phyloP scores from a whole-genome alignment of 2,329 filamentous ascomycete genomes.

The Bisporella sp. region DNA sequence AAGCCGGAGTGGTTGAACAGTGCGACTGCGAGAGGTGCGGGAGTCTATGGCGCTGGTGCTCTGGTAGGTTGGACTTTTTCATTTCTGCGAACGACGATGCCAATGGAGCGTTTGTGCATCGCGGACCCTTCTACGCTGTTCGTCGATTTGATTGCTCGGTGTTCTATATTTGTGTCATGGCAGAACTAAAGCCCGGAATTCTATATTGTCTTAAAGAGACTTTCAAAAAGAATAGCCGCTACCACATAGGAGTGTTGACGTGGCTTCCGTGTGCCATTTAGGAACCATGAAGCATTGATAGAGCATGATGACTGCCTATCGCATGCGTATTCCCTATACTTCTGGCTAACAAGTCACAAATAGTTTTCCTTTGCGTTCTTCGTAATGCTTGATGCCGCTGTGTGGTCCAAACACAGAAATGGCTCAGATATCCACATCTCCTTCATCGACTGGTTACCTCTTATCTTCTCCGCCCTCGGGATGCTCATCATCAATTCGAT shows the following conservation, averaged over 20 bases:
- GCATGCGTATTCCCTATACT: not conserved
- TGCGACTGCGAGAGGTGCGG: conserved; percentile 54
- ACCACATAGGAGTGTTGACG: too few relatives aligned
- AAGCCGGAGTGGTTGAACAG: conserved; percentile 62
- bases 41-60: conserved; percentile 56
- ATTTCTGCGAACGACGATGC: too few relatives aligned
- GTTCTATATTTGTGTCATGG: too few relatives aligned
- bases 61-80: conserved; percentile 40
- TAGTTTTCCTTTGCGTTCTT: conserved; percentile 65
- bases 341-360: not conserved
- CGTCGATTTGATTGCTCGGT: too few relatives aligned
- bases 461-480: conserved; percentile 59
- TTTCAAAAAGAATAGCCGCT: too few relatives aligned
- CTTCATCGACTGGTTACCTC: conserved; percentile 64
- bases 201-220: too few relatives aligned
- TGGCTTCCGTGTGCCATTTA: too few relatives aligned
- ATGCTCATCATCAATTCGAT: conserved; percentile 68
- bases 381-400: conserved; percentile 59
- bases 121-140: too few relatives aligned
- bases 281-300: too few relatives aligned
- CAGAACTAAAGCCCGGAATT: too few relatives aligned
- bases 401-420: conserved; percentile 58
- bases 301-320: too few relatives aligned
- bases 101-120: too few relatives aligned
- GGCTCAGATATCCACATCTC: conserved; percentile 54